Evolutionary conservation across 768 basidiomycete species (phyloP), one percentile per base, ranked within the genome.

Genomic region (Leucocoprinus birnbaumii): DNA sequence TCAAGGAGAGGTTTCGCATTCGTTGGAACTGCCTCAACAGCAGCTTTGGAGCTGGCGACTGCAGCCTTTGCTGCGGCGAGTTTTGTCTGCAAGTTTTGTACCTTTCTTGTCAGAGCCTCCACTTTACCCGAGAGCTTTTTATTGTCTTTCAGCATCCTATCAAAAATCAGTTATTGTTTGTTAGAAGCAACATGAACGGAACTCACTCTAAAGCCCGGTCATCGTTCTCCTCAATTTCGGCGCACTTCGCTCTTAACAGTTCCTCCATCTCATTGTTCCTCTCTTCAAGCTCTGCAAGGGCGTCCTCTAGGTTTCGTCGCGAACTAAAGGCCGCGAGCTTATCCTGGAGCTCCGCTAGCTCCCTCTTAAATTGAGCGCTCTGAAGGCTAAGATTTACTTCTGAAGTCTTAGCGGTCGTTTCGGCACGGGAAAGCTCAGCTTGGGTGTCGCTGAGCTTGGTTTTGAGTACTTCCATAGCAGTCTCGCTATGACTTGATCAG

Each of bases 151-250:
- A 89, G 66, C 66, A 89, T 81, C 61, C 90, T 92, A 61, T 19
- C 6, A 11, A 31, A 31, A 38, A 16, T 10, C n/a, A 50, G 27
- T 31, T 35, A 26, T 43, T n/a, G 59, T 14, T 54, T 46, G 51
- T 45, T 54, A 35, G 11, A 14, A 9, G 52, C 41, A 43, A 40
- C 46, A 31, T 38, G 34, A 41, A 50, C 24, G 61, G 47, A 14
- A 75, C 86, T 61, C 69, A 92, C 90, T 86, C 87, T 57, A 92
- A 80, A 49, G 84, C 82, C 34, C 82, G 82, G 63, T 93, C 91
- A 61, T 93, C 90, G 53, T 92, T 89, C 61, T 87, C 88, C 64
- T 92, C 90, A 53, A 92, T 89, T 70, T 92, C 90, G 13, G 75
- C 67, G 57, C 85, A 88, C 67, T 91, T 92, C 41, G 69, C 73